Conservation (phyloP, 192 early-diverging fungal species). For the Rhizoclosmatium globosum region DNA sequence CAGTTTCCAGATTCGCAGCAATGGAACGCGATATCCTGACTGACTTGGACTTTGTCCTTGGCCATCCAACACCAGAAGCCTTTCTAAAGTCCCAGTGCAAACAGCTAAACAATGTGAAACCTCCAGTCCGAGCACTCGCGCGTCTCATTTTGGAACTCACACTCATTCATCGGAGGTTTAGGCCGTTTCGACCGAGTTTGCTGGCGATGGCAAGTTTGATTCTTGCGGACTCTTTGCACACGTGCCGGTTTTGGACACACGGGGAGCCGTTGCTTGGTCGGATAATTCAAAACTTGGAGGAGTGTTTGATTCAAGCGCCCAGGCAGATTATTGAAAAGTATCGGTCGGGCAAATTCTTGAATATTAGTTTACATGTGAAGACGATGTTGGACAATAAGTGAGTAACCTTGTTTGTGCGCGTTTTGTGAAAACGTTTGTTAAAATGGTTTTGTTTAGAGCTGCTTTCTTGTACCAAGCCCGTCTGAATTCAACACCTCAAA, state of each 20-base stretch:
- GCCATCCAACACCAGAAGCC: conserved; percentile 56
- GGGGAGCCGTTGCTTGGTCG: conserved; percentile 14
- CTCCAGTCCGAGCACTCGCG: conserved; percentile 49
- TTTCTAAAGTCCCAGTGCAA: conserved; percentile 51
- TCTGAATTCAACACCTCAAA: neutral
- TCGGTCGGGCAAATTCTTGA: conserved; percentile 9
- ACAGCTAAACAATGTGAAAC: conserved; percentile 17
- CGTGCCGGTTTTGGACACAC: neutral
- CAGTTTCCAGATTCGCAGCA: conserved; percentile 48
- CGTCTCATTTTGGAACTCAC: conserved; percentile 62
- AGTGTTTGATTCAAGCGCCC: conserved; percentile 25
- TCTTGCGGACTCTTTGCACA: conserved; percentile 23
- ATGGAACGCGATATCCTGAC: conserved; percentile 60
- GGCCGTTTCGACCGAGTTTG: conserved; percentile 49
- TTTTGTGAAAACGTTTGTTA: neutral
- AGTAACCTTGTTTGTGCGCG: neutral
- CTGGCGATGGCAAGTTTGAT: conserved; percentile 51
- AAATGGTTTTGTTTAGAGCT: neutral
- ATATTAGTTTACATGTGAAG: conserved; percentile 17
- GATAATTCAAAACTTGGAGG: conserved; percentile 14
- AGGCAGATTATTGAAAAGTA: conserved; percentile 32
- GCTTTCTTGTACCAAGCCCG: neutral
- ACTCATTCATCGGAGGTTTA: conserved; percentile 51
- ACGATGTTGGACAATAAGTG: conserved; percentile 24
- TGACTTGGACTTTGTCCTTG: conserved; percentile 54